Evolutionary conservation across 2,329 filamentous ascomycete genomes (phyloP), one percentile per base, ranked within the genome.

Genomic region (Aureobasidium sp.): DNA sequence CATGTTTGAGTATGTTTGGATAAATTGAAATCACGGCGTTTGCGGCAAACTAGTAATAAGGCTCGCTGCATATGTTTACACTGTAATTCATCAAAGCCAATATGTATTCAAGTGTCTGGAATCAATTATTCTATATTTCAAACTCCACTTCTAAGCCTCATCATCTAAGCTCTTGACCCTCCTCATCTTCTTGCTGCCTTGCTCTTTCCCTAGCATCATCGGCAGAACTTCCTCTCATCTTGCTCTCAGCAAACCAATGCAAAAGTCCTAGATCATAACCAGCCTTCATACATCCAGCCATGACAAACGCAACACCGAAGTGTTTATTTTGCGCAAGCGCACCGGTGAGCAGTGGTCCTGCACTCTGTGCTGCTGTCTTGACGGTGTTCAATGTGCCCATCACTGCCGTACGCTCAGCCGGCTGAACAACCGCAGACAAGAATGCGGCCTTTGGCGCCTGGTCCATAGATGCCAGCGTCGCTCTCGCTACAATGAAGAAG

Each of bases 311-410:
- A 2, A 90, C 80, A 80, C 90, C 90, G 72, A 91, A 91, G 11
- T 85, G 74, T 4, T 83, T 78, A 2, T 79, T 78, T 1, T 83
- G 83, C 0, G 88, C 88, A 51, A 93, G 72, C 0, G 88, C 71
- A n/a, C 91, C 92, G 0, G 91, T 92, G 23, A 91, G 79, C 0
- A 88, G 74, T 0, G 90, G 89, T 0, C 91, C 91, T 1, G 87
- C 72, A 66, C 87, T 90, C 74, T 90, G 87, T 7, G 85, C 83
- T 8, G 84, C 80, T 0, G 91, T 93, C 77, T 92, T 93, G 33
- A 91, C 86, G 0, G 91, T 87, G 68, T 93, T 93, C 4, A 92
- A 82, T 0, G 90, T 80, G 0, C 91, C 92, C 87, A 94, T 90
- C 15, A 93, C 87, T 0, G 90, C 89, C 0, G 91, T 94, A 1